Percentiles rank a stretch among this genome's conserved stretches.
phyloP scores from a whole-genome alignment of 1,139 yeast species.

The Candida pseudoviswanathii region DNA sequence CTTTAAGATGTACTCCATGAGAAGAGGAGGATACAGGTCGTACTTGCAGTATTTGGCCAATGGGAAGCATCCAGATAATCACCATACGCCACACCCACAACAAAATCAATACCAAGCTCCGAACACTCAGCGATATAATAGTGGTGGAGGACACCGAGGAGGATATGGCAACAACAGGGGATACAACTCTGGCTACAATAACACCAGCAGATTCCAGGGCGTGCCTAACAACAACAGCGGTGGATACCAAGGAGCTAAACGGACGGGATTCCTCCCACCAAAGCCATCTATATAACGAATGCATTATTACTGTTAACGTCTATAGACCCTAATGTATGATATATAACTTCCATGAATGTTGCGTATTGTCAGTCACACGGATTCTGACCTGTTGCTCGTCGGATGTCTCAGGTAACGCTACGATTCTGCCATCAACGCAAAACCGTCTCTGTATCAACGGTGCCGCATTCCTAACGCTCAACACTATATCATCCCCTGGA shows the following conservation, averaged over 20 bases:
- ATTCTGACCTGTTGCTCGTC: constrained; percentile 22
- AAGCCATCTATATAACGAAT: background rate
- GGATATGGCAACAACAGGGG: constrained; percentile 15
- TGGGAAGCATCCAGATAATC: constrained; percentile 3
- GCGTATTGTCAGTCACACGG: constrained; percentile 21
- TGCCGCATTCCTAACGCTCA: constrained; percentile 25
- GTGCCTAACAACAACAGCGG: background rate
- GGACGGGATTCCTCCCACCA: constrained; percentile 18
- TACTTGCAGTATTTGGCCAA: constrained; percentile 22
- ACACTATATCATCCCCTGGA: constrained; percentile 23
- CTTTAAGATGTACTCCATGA: constrained; percentile 35
- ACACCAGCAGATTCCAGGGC: constrained; percentile 12
- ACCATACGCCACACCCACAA: constrained; percentile 4
- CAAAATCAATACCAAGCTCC: constrained; percentile 13
- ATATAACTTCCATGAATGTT: constrained; percentile 27
- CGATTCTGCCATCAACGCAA: constrained; percentile 57
- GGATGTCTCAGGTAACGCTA: constrained; percentile 29
- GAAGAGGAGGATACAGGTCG: constrained; percentile 47
- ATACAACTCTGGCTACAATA: constrained; percentile 14
- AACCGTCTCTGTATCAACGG: constrained; percentile 36
- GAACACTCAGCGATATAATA: constrained; percentile 14
- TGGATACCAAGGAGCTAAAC: constrained; percentile 2
- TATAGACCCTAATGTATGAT: constrained; percentile 14
- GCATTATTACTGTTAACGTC: background rate
- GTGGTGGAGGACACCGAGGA: constrained; percentile 12